A percentile compares a stretch with the other conserved stretches of the same genome.
Evolutionary conservation across 2,329 filamentous ascomycete species (phyloP).

Genomic region (Colletotrichum sp.): DNA sequence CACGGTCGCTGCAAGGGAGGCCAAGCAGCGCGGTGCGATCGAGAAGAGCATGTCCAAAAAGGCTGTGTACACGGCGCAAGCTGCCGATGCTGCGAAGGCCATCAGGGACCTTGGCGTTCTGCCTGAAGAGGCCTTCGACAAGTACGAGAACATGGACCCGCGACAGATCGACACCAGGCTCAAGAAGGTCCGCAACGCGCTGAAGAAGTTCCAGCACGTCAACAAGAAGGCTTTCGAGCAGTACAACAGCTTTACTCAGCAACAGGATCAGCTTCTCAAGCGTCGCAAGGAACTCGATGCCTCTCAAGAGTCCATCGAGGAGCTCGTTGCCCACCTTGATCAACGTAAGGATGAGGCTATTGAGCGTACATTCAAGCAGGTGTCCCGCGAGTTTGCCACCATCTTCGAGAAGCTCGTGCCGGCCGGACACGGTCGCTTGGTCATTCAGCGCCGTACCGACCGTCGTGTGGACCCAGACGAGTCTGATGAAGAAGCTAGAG

Average conservation of each 20-base stretch:
- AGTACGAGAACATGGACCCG: slow-evolving; percentile 83
- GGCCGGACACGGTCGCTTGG: slow-evolving; percentile 85
- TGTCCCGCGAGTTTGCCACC: slow-evolving; percentile 88
- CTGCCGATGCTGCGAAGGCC: slow-evolving; percentile 82
- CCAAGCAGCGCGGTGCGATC: slow-evolving; percentile 86
- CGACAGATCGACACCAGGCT: slow-evolving; percentile 73
- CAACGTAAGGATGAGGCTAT: slow-evolving; percentile 98
- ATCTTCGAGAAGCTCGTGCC: slow-evolving; percentile 97
- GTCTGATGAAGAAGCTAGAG: slow-evolving; percentile 71
- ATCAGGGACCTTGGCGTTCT: slow-evolving; percentile 93
- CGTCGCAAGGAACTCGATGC: slow-evolving; percentile 87
- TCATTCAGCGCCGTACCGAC: slow-evolving; percentile 92
- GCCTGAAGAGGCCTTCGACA: slow-evolving; percentile 91
- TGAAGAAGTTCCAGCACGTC: slow-evolving; percentile 97
- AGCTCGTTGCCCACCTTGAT: slow-evolving; percentile 90
- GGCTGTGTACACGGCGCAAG: slow-evolving; percentile 76
- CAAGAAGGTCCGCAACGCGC: slow-evolving; percentile 87
- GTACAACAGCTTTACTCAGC: slow-evolving; percentile 94
- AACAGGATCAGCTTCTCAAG: slow-evolving; percentile 85
- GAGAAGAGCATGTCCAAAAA: slow-evolving; percentile 93
- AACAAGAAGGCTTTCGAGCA: slow-evolving; percentile 99
- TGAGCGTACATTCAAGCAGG: slow-evolving; percentile 97
- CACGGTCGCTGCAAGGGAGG: slow-evolving; percentile 78
- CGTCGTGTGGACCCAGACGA: slow-evolving; percentile 64
- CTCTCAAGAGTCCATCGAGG: slow-evolving; percentile 86